Evolutionary conservation across 257 asterid species (phyloP), one percentile per base, ranked within the genome.

Genomic region (Prunella vulgaris): DNA sequence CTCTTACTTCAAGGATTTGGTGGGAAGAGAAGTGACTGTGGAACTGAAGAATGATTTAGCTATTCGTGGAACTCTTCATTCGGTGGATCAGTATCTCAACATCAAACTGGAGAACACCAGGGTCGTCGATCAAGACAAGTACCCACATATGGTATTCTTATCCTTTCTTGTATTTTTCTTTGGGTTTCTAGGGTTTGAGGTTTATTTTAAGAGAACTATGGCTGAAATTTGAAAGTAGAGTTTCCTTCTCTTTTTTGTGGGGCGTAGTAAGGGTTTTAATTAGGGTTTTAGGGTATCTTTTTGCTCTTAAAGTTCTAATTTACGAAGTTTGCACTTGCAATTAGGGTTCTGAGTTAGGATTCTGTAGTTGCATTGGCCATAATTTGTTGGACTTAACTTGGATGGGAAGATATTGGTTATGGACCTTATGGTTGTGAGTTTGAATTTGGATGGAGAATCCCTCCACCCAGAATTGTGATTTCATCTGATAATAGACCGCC

Each of bases 1-100:
- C 87, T 93, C 99, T 75, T 93, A 93, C 68, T 93, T 93, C 90
- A 93, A 90, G 90, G 97, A 90, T 77, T 79, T 93, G 86, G 99
- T 93, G 64, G 97, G 99, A 27, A 80, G 96, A 71, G 99, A 93
- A 83, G 99, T 93, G 66, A 90, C 97, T 12, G 99, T 93, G 72
- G 97, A 93, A 79, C 72, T 93, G 67, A 93, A 93, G 95, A 93
- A 93, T 73, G 99, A 93, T 82, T 85, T 93, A 69, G 98, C 98
- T 0, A 88, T 93, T 65, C 81, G 89, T 65, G 97, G 98, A 25
- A 93, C 95, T 38, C 90, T 93, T 46, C 97, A 90, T 74, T 93
- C 98, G 13, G 98, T 93, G 52, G 98, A 93, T 80, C 98, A 93
- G 60, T 93, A 93, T 83, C 97, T 93, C 79, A 93, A 93, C 69